Base-by-base conservation (phyloP, 2,329 filamentous ascomycete genomes). In the Fusarium equiseti region DNA sequence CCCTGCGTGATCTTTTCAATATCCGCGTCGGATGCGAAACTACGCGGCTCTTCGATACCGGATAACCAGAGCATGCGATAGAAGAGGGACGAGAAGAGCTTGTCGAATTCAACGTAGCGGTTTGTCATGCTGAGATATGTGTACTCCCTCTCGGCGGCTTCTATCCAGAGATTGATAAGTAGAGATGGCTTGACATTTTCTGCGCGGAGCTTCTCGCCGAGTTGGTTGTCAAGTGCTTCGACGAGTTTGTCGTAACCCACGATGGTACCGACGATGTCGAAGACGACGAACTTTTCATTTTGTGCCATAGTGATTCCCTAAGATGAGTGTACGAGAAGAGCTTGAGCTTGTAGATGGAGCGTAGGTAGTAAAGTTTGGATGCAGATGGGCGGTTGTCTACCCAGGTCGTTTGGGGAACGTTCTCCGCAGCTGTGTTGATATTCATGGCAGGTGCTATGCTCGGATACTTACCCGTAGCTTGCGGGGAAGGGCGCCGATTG, bases 101-200 rank as follows among this genome's bases (percentile, higher is more conserved):
- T 76, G 27, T 77, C 79, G 75, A 83, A 87, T 10, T 78, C 76
- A 2, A 73, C 76, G 65, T 87, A 86, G 13, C 79, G 77, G 2
- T 79, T 81, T 1, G 81, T 82, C 10, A 86, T 78, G 38, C 79
- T 81, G 2, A 87, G 79, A 63, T 82, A 86, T 0, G 83, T 87
- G 70, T 83, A 87, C 63, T 87, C 84, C 20, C 81, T 79, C 71
- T 87, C 85, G 0, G 82, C 78, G 1, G 78, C 79, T 45, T 83
- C 82, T 64, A 85, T 77, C 85, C 84, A 87, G 6, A 79, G 73
- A 71, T 80, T 85, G 26, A 82, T 83, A 15, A 87, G 81, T 26
- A 83, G 77, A 29, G 79, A 78, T 0, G 84, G 75, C 10, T 79
- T 80, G 63, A 87, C 79, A 59, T 75, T 77, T 38, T 83, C 69